A percentile compares a stretch with the other conserved stretches of the same genome.
Evolutionary conservation across 108 stramenopile genomes (phyloP).

Genomic region (Nannochloropsis gaditana): DNA sequence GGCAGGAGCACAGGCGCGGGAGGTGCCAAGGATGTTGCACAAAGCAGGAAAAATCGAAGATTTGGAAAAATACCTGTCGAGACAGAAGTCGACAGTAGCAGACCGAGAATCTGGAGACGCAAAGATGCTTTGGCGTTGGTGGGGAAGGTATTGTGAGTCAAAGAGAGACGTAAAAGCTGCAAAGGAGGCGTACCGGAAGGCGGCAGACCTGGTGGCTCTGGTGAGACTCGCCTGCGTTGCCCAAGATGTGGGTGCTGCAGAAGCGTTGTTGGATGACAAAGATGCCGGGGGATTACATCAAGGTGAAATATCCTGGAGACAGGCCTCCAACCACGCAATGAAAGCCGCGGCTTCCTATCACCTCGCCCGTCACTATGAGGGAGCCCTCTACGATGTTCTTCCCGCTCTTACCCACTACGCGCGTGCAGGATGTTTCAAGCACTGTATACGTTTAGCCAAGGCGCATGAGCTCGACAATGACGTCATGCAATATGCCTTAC

Average conservation of each 20-base stretch:
- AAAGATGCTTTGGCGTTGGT: neutral
- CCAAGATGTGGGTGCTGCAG: neutral
- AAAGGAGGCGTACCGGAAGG: neutral
- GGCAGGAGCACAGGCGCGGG: neutral
- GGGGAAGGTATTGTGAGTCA: neutral
- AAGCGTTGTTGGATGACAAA: neutral
- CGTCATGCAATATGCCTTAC: neutral
- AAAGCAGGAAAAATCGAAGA: neutral
- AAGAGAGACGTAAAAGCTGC: neutral
- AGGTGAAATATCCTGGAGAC: neutral
- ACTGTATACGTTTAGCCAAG: neutral
- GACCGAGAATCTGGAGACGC: neutral
- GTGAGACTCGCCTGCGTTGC: neutral
- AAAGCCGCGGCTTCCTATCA: neutral
- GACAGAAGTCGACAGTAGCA: neutral
- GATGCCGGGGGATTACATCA: too few relatives aligned
- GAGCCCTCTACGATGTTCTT: neutral
- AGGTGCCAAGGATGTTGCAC: neutral
- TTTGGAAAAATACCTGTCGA: neutral
- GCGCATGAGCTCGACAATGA: neutral
- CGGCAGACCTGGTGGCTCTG: neutral
- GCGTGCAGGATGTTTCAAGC: neutral
- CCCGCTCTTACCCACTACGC: neutral
- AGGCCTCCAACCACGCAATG: neutral
- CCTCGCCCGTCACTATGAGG: neutral